Conservation (phyloP, 2,329 filamentous ascomycete genomes). For the Aspergillus persii region DNA sequence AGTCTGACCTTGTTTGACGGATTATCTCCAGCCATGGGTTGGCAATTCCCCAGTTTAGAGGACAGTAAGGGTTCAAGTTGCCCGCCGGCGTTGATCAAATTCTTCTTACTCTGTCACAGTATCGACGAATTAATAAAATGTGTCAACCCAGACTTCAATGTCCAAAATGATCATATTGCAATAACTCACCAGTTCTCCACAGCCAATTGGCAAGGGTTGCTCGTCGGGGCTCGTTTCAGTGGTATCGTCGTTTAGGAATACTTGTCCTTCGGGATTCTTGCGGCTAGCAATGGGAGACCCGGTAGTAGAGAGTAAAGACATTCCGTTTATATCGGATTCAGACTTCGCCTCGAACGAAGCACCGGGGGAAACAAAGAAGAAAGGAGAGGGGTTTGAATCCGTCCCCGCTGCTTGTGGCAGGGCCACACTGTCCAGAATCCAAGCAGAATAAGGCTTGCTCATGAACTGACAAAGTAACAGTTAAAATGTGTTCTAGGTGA, state of each 20-base stretch:
- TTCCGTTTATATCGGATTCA: constrained; percentile 12
- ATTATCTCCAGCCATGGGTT: constrained; percentile 23
- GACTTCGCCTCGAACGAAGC: neutral
- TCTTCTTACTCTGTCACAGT: constrained; percentile 24
- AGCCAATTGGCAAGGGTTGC: constrained; percentile 17
- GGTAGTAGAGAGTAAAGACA: constrained; percentile 28
- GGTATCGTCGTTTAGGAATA: constrained; percentile 19
- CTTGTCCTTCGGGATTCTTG: constrained; percentile 21
- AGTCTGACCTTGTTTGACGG: constrained; percentile 39
- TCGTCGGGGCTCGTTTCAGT: constrained; percentile 11
- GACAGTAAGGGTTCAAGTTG: constrained; percentile 32
- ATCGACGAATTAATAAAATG: neutral
- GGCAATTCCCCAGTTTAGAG: constrained; percentile 35
- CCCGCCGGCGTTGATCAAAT: constrained; percentile 22
- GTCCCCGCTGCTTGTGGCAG: constrained; percentile 10
- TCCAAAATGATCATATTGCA: neutral
- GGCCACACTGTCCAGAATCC: constrained; percentile 19
- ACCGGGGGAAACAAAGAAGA: neutral
- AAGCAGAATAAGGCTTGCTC: constrained; percentile 18
- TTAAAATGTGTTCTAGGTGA: constrained; percentile 22
- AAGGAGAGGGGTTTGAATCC: constrained; percentile 4
- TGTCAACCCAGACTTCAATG: neutral
- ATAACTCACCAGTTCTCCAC: constrained; percentile 28
- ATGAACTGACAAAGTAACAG: constrained; percentile 22
- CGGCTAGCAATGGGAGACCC: constrained; percentile 24